Percentiles rank a stretch among this genome's conserved stretches.
phyloP scores from a whole-genome alignment of 2,329 filamentous ascomycete genomes.

The Taxawa tesnikishii region DNA sequence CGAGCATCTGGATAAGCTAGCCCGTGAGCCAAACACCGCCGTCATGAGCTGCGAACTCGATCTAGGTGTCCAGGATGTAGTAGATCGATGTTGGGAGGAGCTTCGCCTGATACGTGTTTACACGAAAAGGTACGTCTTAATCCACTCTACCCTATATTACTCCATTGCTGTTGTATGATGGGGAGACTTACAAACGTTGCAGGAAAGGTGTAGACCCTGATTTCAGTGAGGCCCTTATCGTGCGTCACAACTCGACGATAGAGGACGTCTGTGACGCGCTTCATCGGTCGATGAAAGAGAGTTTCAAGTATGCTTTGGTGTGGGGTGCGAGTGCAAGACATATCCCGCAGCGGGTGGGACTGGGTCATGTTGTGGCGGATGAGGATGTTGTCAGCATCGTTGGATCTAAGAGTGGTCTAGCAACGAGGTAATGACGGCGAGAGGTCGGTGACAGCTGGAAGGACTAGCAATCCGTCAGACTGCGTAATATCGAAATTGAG shows the following conservation, averaged over 20 bases:
- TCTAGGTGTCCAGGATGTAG: slow-evolving; percentile 82
- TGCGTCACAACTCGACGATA: slow-evolving; percentile 74
- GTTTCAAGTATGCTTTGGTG: slow-evolving; percentile 95
- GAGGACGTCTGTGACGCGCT: slow-evolving; percentile 97
- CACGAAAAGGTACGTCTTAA: slow-evolving; percentile 54
- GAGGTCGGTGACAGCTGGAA: neutral
- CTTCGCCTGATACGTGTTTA: slow-evolving; percentile 82
- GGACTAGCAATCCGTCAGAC: neutral
- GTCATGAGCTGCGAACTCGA: slow-evolving; percentile 98
- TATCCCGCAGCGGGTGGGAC: slow-evolving; percentile 81
- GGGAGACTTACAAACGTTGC: slow-evolving; percentile 5
- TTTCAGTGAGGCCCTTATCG: slow-evolving; percentile 86
- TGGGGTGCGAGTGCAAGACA: slow-evolving; percentile 96
- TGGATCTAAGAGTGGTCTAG: slow-evolving; percentile 24
- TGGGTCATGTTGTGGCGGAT: slow-evolving; percentile 64
- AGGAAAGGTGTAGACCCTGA: slow-evolving; percentile 83
- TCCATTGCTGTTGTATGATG: no score
- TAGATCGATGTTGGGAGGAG: slow-evolving; percentile 92
- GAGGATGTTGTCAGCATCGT: slow-evolving; percentile 59
- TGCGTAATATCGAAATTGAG: no score
- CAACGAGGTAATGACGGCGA: slow-evolving; percentile 12
- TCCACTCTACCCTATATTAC: neutral
- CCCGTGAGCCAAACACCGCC: slow-evolving; percentile 82
- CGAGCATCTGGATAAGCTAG: slow-evolving; percentile 84
- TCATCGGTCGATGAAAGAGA: slow-evolving; percentile 89